Evolutionary conservation across 768 basidiomycete genomes (phyloP).

Genomic region (Podaxis sp.): DNA sequence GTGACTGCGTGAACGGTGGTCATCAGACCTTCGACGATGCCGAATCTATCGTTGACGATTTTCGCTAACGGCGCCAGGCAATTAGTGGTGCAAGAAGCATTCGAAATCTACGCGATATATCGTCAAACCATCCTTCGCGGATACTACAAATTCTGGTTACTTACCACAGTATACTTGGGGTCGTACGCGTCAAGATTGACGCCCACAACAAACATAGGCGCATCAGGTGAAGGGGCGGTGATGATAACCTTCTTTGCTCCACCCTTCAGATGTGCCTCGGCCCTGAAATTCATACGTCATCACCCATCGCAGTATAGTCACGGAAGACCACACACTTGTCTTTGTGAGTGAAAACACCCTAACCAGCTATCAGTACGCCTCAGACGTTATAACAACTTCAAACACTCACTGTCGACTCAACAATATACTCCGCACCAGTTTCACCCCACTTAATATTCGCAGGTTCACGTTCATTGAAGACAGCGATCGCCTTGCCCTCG

Average conservation of each 20-base stretch:
- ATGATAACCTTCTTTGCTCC: slow-evolving; percentile 99
- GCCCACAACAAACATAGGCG: slow-evolving; percentile 89
- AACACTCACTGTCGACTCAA: slow-evolving; percentile 81
- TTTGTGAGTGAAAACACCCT: slow-evolving; percentile 92
- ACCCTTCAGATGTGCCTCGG: slow-evolving; percentile 85
- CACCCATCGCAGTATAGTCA: not conserved
- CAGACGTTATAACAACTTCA: not conserved
- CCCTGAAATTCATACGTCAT: slow-evolving; percentile 41
- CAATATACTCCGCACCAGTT: slow-evolving; percentile 81
- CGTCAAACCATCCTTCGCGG: slow-evolving; percentile 58
- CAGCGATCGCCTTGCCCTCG: slow-evolving; percentile 66
- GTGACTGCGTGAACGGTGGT: slow-evolving; percentile 97
- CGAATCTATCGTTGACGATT: slow-evolving; percentile 95
- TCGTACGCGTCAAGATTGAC: slow-evolving; percentile 93
- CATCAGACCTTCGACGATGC: slow-evolving; percentile 97
- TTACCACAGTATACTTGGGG: slow-evolving; percentile 61
- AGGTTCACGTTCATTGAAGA: slow-evolving; percentile 85
- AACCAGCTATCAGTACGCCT: not conserved
- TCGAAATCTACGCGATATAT: slow-evolving; percentile 74
- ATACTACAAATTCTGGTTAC: slow-evolving; percentile 26
- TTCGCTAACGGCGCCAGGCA: slow-evolving; percentile 98
- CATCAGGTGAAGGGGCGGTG: slow-evolving; percentile 91
- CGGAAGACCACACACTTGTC: slow-evolving; percentile 56
- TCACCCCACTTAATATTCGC: slow-evolving; percentile 68
- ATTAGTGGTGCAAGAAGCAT: slow-evolving; percentile 99